Percentiles rank a stretch among this genome's conserved stretches.
phyloP scores from a whole-genome alignment of 1,139 yeast species.

The Pichia sp. region DNA sequence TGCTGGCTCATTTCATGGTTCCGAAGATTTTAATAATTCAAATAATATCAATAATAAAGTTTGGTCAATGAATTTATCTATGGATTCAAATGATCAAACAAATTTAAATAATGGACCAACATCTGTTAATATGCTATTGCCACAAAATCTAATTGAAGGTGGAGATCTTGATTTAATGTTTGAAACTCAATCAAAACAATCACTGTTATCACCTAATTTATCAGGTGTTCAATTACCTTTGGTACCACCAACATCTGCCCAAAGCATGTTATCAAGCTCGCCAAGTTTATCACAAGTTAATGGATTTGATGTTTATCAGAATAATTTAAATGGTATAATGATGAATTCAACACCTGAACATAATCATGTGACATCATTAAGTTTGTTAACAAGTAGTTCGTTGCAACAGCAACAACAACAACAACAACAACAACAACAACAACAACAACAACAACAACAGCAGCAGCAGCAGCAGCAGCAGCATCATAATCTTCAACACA shows the following conservation, averaged over 20 bases:
- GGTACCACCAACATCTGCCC: constrained; percentile 1
- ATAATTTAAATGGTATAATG: constrained; percentile 1
- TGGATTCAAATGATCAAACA: background rate
- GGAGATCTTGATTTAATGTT: constrained; percentile 17
- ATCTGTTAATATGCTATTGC: constrained; percentile 22
- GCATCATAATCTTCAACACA: background rate
- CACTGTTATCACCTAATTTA: background rate
- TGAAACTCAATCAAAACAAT: constrained; percentile 4
- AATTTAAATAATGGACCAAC: constrained; percentile 7
- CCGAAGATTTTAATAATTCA: constrained; percentile 3
- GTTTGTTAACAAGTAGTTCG: constrained; percentile 14
- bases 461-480: background rate
- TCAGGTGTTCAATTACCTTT: background rate
- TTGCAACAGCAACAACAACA: background rate
- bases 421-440: background rate
- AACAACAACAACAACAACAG: background rate
- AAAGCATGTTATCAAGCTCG: constrained; percentile 5
- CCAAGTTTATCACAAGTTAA: constrained; percentile 14
- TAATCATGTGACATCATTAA: constrained; percentile 15
- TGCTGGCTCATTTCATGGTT: constrained; percentile 13
- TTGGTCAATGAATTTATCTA: background rate
- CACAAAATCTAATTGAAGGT: constrained; percentile 26
- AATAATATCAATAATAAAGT: constrained; percentile 1
- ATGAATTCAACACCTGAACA: constrained; percentile 13
- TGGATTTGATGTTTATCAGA: constrained; percentile 12